Conservation (phyloP, 805 yeast species). For the Cyberlindnera nakhonratchasimensis region DNA sequence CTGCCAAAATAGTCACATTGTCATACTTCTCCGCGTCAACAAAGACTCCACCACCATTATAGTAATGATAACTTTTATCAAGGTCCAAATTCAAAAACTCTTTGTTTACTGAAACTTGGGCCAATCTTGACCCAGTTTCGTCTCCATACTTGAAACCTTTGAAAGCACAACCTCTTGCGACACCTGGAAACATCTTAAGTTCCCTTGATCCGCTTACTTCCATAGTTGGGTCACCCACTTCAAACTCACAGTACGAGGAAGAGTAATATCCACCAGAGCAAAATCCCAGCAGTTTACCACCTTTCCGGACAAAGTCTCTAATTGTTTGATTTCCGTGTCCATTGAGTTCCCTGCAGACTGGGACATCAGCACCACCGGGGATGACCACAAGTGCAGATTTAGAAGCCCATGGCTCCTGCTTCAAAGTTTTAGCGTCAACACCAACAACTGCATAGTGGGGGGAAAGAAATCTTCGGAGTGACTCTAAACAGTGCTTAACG, state of each 20-base stretch:
- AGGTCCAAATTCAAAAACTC: slow-evolving; percentile 30
- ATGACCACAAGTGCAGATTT: slow-evolving; percentile 77
- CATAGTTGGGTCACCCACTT: slow-evolving; percentile 61
- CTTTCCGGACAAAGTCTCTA: slow-evolving; percentile 60
- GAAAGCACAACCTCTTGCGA: slow-evolving; percentile 75
- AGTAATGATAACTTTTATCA: slow-evolving; percentile 42
- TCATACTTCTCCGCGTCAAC: slow-evolving; percentile 62
- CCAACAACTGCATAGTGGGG: slow-evolving; percentile 86
- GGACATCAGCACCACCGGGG: slow-evolving; percentile 98
- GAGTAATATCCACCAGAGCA: slow-evolving; percentile 97
- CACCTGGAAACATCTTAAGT: slow-evolving; percentile 77
- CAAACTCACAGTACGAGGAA: slow-evolving; percentile 74
- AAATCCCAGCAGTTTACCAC: slow-evolving; percentile 83
- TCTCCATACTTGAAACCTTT: slow-evolving; percentile 77
- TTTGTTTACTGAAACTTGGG: slow-evolving; percentile 39
- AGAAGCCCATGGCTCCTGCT: slow-evolving; percentile 83
- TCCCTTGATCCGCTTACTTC: slow-evolving; percentile 89
- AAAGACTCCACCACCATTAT: slow-evolving; percentile 90
- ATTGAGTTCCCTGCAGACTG: slow-evolving; percentile 69
- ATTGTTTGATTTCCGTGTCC: slow-evolving; percentile 65
- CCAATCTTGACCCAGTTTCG: slow-evolving; percentile 72
- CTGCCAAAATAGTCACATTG: slow-evolving; percentile 70
- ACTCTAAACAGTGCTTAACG: slow-evolving; percentile 77
- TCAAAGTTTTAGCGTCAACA: slow-evolving; percentile 57
- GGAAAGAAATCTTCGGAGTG: slow-evolving; percentile 69